Evolutionary conservation across 768 basidiomycete genomes (phyloP), one percentile per base, ranked within the genome.

Genomic region (Mycena vitilis): DNA sequence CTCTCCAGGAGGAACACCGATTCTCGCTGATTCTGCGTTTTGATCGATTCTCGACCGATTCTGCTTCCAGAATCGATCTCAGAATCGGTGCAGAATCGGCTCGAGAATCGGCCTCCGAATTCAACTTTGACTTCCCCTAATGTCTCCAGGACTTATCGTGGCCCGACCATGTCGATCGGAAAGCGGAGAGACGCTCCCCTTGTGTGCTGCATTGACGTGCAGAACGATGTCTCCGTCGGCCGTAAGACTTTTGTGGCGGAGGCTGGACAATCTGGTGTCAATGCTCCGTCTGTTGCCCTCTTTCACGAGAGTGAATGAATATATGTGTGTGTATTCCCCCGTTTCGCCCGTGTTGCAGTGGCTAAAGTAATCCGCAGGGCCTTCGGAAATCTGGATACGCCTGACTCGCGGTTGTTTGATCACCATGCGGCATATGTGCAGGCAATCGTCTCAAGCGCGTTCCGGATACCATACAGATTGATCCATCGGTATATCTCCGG

Each of bases 321-420:
- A 47, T 64, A 38, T 9, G 63, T 64, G 55, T n/a, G 63, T 56
- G 3, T 74, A 8, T 20, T n/a, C 5, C 8, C n/a, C 23, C 48
- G 7, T 47, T 7, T 2, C 4, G 1, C 44, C 48, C 11, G 9
- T 2, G 40, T 16, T 9, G 36, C 11, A 13, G 15, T 18, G 20
- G 1, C 30, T 48, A 10, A 47, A 13, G 1, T 48, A 38, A 15
- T 15, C 48, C 20, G 0, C 1, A 64, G 63, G n/a, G 55, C 23
- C 63, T 64, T 38, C 45, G 54, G 63, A 1, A 15, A 34, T 15
- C 23, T 47, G 2, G 11, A 23, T 5, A 22, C 54, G 1, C 5
- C 37, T 7, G 63, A 64, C 20, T 64, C 54, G 63, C 6, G 2
- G 34, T 5, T 44, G 3, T 64, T 64, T 45, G 63, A 64, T 36